A percentile compares a stretch with the other conserved stretches of the same genome.
phyloP scores from a whole-genome alignment of 768 basidiomycete species.

The Pleurotus ostreatus region DNA sequence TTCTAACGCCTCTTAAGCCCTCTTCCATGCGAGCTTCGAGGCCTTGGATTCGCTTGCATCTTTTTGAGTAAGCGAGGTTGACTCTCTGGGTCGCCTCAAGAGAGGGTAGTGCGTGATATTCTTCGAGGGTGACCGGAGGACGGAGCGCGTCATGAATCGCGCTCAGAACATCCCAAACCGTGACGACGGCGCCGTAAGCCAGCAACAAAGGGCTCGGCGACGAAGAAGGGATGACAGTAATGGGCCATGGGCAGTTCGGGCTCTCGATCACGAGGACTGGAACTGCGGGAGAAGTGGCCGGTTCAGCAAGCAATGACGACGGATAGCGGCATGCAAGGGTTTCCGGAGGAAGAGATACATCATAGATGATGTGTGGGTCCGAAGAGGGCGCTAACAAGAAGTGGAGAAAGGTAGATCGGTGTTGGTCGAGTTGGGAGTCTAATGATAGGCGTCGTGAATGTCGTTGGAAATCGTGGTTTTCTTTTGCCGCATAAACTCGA shows the following conservation, averaged over 20 bases:
- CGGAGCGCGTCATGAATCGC: conserved; percentile 2
- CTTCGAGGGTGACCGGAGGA: background rate
- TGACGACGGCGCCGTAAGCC: conserved; percentile 1
- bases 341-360: conserved; percentile 2
- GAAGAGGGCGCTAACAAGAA: background rate
- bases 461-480: background rate
- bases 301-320: conserved; percentile 1
- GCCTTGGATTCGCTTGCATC: background rate
- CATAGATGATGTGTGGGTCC: conserved; percentile 4
- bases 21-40: conserved; percentile 5
- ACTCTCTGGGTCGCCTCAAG: background rate
- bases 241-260: conserved; percentile 6
- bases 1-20: conserved; percentile 2
- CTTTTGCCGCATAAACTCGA: background rate
- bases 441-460: conserved; percentile 7
- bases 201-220: background rate
- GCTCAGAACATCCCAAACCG: conserved; percentile 5
- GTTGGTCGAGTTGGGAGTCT: conserved; percentile 5
- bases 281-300: conserved; percentile 2
- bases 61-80: conserved; percentile 2
- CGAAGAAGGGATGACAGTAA: conserved; percentile 5
- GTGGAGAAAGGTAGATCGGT: conserved; percentile 1
- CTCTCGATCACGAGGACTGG: background rate
- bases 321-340: conserved; percentile 2
- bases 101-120: conserved; percentile 5